phyloP scores from a whole-genome alignment of 139 green algal species.

The Spirogloea muscicola region DNA sequence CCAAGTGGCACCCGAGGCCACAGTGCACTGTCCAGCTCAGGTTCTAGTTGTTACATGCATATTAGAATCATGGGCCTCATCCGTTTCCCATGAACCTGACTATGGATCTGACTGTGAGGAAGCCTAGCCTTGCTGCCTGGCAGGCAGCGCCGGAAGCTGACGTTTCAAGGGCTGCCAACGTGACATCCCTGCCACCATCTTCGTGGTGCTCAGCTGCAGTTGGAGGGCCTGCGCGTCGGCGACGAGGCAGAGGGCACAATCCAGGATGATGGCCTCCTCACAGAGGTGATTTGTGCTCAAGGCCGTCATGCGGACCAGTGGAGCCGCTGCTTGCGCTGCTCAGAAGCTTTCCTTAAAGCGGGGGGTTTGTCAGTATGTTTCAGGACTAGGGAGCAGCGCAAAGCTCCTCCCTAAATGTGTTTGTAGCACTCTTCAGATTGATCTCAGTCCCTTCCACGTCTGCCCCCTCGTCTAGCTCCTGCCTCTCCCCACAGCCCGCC shows the following conservation, averaged over 20 bases:
- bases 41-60: not conserved
- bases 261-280: too few relatives aligned
- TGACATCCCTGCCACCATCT: too few relatives aligned
- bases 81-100: not conserved
- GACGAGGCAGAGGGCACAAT: not conserved
- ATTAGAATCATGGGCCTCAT: not conserved
- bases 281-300: too few relatives aligned
- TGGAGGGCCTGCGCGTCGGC: too few relatives aligned
- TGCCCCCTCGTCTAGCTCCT: too few relatives aligned
- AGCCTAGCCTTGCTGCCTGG: not conserved
- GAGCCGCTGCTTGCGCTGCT: not conserved
- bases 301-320: not conserved
- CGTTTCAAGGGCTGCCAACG: too few relatives aligned
- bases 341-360: not conserved
- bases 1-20: not conserved
- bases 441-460: not conserved
- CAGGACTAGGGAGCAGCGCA: too few relatives aligned
- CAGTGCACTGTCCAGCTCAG: not conserved
- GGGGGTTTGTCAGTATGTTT: conserved; percentile 4
- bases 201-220: too few relatives aligned
- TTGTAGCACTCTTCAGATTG: too few relatives aligned
- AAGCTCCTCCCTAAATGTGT: too few relatives aligned
- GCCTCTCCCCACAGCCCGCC: too few relatives aligned
- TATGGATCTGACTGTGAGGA: not conserved
- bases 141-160: not conserved